phyloP scores from a whole-genome alignment of 768 basidiomycete genomes.

The Cystobasidium onofrii region DNA sequence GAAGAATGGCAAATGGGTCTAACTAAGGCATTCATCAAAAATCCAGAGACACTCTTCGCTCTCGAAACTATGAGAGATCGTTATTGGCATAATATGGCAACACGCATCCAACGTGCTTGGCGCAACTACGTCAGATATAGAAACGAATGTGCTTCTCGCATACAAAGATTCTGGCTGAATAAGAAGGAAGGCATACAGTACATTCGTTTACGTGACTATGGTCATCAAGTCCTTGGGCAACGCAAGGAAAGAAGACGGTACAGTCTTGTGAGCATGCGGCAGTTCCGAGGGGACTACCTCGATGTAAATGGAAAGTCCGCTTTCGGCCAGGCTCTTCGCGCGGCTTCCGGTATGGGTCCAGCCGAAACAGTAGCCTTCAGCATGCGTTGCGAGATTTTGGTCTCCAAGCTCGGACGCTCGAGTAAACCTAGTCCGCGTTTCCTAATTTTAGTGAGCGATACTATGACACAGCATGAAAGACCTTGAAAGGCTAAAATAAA shows the following conservation, averaged over 20 bases:
- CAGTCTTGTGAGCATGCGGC: constrained; percentile 83
- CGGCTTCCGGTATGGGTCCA: constrained; percentile 57
- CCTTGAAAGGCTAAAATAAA: not conserved
- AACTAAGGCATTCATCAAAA: constrained; percentile 98
- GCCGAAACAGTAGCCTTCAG: constrained; percentile 74
- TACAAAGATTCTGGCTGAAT: constrained; percentile 97
- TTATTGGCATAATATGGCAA: constrained; percentile 99
- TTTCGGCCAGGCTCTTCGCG: constrained; percentile 65
- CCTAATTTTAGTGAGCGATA: constrained; percentile 66
- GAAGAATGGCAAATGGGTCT: constrained; percentile 99
- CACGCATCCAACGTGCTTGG: constrained; percentile 89
- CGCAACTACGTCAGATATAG: constrained; percentile 92
- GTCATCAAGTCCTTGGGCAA: constrained; percentile 80
- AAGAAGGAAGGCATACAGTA: constrained; percentile 90
- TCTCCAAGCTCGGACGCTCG: constrained; percentile 75
- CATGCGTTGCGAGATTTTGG: constrained; percentile 66
- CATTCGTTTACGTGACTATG: constrained; percentile 83
- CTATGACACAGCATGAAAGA: constrained; percentile 3
- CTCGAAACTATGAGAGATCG: constrained; percentile 97
- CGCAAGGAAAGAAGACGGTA: constrained; percentile 89
- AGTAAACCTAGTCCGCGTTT: constrained; percentile 87
- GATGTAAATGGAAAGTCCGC: constrained; percentile 70
- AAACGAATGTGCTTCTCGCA: constrained; percentile 85
- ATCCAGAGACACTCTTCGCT: constrained; percentile 91
- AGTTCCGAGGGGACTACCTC: constrained; percentile 94